A percentile compares a stretch with the other conserved stretches of the same genome.
Evolutionary conservation across 2,329 filamentous ascomycete genomes (phyloP).

Genomic region (Orbilia brochopaga): DNA sequence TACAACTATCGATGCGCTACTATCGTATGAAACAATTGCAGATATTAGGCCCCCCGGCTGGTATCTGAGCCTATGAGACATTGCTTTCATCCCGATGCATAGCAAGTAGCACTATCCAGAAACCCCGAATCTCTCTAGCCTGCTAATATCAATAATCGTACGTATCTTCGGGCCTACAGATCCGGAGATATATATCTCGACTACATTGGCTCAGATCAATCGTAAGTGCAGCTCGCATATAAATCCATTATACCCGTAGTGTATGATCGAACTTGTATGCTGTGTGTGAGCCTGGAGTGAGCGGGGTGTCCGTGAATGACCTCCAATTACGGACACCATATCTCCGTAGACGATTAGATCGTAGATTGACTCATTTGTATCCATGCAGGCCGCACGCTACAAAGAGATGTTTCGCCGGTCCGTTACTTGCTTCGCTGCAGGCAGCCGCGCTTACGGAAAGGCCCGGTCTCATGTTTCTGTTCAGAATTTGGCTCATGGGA

Average conservation of each 20-base stretch:
- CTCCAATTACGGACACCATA: neutral
- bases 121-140: constrained; percentile 5
- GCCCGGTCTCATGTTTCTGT: constrained; percentile 3
- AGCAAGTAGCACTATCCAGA: neutral
- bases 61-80: neutral
- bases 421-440: neutral
- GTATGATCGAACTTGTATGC: constrained; percentile 4
- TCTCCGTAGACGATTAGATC: neutral
- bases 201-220: constrained; percentile 4
- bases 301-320: neutral
- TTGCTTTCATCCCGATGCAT: neutral
- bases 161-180: constrained; percentile 5
- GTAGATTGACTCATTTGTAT: constrained; percentile 8
- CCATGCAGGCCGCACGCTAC: constrained; percentile 10
- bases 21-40: neutral
- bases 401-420: constrained; percentile 8
- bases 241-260: constrained; percentile 3
- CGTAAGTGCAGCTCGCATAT: constrained; percentile 12
- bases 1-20: constrained; percentile 2
- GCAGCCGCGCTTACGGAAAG: neutral
- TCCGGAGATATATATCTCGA: constrained; percentile 1
- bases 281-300: neutral
- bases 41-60: constrained; percentile 7
- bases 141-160: constrained; percentile 7
- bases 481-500: constrained; percentile 10